Percentiles rank a stretch among this genome's conserved stretches.
Evolutionary conservation across 768 basidiomycete genomes (phyloP).

Genomic region (Tricholoma hemisulphureum): DNA sequence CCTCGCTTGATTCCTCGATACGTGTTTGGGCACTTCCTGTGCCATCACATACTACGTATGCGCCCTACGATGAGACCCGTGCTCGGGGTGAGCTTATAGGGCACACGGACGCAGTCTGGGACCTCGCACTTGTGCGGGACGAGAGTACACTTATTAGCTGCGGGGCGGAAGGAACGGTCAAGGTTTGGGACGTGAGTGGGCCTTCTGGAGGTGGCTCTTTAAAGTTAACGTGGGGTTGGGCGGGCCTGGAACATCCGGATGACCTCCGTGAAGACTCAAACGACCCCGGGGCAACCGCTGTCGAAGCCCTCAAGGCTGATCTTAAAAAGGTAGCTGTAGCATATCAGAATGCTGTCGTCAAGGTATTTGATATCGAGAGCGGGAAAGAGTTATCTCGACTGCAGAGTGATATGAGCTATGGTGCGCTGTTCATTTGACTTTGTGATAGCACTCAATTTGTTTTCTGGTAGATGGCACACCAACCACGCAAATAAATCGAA

Average conservation of each 20-base stretch:
- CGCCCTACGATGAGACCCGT: constrained; percentile 80
- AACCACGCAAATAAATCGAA: constrained; percentile 78
- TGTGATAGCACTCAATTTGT: constrained; percentile 6
- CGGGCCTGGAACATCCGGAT: constrained; percentile 56
- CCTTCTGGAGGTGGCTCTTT: constrained; percentile 63
- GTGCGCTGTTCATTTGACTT: constrained; percentile 32
- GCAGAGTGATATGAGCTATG: constrained; percentile 58
- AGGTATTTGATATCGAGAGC: constrained; percentile 87
- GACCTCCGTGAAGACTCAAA: constrained; percentile 51
- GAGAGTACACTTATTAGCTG: constrained; percentile 85
- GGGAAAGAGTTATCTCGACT: constrained; percentile 72
- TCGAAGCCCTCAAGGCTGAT: constrained; percentile 81
- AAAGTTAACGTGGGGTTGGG: constrained; percentile 77
- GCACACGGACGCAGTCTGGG: constrained; percentile 97
- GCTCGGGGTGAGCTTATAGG: constrained; percentile 81
- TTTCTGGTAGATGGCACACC: constrained; percentile 60
- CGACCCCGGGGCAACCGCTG: constrained; percentile 72
- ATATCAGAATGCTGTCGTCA: constrained; percentile 84
- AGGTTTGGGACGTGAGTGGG: constrained; percentile 88
- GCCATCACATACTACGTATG: constrained; percentile 82
- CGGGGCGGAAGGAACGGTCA: constrained; percentile 88
- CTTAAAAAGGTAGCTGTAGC: constrained; percentile 87
- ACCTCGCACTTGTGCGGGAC: constrained; percentile 80
- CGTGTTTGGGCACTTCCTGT: constrained; percentile 85
- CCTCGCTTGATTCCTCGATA: constrained; percentile 91